These are phyloP conservation scores for Sanguinoderma infundibulare DNA, from an alignment of 1,284 basidiomycete species.

Conservation along the genomic window DNA sequence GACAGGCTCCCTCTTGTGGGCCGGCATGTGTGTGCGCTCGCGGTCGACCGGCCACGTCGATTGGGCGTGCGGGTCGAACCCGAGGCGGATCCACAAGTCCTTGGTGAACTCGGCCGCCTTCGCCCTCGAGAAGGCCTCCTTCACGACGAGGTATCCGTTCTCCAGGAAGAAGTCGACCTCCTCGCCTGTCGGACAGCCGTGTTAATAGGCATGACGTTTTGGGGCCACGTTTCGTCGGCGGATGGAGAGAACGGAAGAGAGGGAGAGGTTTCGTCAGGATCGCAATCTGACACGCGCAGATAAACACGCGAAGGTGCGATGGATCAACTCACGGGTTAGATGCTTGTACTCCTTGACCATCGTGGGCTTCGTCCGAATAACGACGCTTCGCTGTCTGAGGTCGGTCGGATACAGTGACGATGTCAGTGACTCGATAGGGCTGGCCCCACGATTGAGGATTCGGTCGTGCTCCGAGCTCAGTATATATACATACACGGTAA, in stretches of 20 bases:
- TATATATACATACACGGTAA: constrained; percentile 21
- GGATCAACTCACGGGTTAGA: constrained; percentile 29
- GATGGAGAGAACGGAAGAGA: not conserved
- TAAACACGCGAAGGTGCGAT: not conserved
- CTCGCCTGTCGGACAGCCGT: no score
- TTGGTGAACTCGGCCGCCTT: constrained; percentile 53
- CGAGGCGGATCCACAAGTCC: constrained; percentile 56
- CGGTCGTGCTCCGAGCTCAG: not conserved
- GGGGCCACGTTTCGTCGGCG: not conserved
- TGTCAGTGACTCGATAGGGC: not conserved
- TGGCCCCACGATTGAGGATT: not conserved
- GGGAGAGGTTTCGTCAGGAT: constrained; percentile 1
- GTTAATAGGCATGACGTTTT: no score
- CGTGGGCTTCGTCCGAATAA: not conserved
- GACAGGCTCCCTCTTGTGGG: constrained; percentile 48
- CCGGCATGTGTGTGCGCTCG: constrained; percentile 62
- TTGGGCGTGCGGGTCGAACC: constrained; percentile 55
- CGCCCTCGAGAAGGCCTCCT: constrained; percentile 55
- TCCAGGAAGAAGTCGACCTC: constrained; percentile 59
- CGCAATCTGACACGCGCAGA: constrained; percentile 4
- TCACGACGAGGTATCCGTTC: constrained; percentile 58
- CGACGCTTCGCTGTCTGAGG: constrained; percentile 1
- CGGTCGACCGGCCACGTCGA: constrained; percentile 49
- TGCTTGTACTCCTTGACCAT: constrained; percentile 32
- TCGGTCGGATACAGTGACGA: not conserved